Conservation (phyloP, 1,139 yeast species). For the Suhomyces choctaworum region DNA sequence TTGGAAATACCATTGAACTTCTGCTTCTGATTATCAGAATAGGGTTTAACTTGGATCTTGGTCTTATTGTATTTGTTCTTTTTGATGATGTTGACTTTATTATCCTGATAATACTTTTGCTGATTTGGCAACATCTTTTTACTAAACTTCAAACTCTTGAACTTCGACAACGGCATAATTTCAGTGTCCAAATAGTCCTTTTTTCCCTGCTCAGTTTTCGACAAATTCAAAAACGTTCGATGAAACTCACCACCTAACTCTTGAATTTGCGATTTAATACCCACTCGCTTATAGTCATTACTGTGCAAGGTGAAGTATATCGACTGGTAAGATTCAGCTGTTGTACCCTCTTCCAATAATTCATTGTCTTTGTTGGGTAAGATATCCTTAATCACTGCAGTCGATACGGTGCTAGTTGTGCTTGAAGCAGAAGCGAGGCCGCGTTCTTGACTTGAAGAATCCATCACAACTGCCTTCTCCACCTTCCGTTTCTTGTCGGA, state of each 20-base stretch:
- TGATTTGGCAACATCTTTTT: conserved; percentile 36
- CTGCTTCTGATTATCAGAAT: conserved; percentile 57
- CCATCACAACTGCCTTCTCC: conserved; percentile 7
- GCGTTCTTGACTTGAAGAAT: neutral
- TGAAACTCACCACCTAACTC: conserved; percentile 26
- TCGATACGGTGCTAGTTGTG: conserved; percentile 1
- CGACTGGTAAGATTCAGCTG: conserved; percentile 53
- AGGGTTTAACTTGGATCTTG: conserved; percentile 42
- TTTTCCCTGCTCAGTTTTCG: conserved; percentile 17
- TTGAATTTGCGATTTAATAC: conserved; percentile 28
- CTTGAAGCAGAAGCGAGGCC: neutral
- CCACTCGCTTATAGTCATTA: conserved; percentile 50
- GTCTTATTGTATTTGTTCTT: conserved; percentile 29
- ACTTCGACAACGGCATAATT: conserved; percentile 29
- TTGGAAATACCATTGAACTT: conserved; percentile 74
- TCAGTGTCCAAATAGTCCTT: conserved; percentile 18
- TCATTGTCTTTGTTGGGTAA: conserved; percentile 44
- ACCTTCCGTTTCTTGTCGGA: conserved; percentile 28
- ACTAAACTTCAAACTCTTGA: conserved; percentile 33
- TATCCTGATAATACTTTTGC: conserved; percentile 30
- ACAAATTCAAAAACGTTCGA: conserved; percentile 12
- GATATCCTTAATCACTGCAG: conserved; percentile 8
- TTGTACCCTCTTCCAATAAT: conserved; percentile 39
- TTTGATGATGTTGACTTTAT: conserved; percentile 21
- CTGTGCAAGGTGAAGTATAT: conserved; percentile 47